phyloP scores from a whole-genome alignment of 768 basidiomycete species.

The Panaeolus papilionaceus region DNA sequence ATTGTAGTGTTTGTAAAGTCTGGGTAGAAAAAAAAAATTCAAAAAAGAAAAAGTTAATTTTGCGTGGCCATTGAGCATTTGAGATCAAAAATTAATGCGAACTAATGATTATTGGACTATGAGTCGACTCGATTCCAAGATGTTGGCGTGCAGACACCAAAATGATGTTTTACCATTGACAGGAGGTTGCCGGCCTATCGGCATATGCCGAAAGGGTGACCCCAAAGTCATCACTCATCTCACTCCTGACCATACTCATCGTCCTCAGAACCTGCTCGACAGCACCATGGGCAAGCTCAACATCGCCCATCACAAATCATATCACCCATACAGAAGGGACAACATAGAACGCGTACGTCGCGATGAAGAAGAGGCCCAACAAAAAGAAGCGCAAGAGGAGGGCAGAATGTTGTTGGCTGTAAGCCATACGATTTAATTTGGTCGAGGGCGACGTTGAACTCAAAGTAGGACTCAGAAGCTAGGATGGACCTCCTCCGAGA shows the following conservation, averaged over 20 bases:
- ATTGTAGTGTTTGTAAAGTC: slow-evolving; percentile 11
- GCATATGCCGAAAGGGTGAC: background rate
- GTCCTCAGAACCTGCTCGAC: slow-evolving; percentile 8
- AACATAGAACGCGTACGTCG: slow-evolving; percentile 82
- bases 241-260: slow-evolving; percentile 10
- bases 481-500: slow-evolving; percentile 69
- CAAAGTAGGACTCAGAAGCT: slow-evolving; percentile 77
- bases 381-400: slow-evolving; percentile 71
- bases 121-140: too few relatives aligned
- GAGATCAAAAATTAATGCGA: too few relatives aligned
- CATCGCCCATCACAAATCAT: slow-evolving; percentile 91
- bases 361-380: slow-evolving; percentile 82
- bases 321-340: slow-evolving; percentile 85
- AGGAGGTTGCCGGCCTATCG: background rate
- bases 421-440: slow-evolving; percentile 32
- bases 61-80: too few relatives aligned
- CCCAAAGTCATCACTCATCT: background rate
- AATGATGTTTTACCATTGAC: too few relatives aligned
- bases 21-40: background rate
- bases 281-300: slow-evolving; percentile 80
- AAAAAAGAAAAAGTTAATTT: background rate
- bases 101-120: too few relatives aligned
- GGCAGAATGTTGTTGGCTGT: slow-evolving; percentile 72
- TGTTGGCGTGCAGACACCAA: too few relatives aligned
- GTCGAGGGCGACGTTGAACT: slow-evolving; percentile 24